These are phyloP conservation scores for Mycena leptocephala DNA, from an alignment of 768 basidiomycete genomes.

Conservation along the genomic window DNA sequence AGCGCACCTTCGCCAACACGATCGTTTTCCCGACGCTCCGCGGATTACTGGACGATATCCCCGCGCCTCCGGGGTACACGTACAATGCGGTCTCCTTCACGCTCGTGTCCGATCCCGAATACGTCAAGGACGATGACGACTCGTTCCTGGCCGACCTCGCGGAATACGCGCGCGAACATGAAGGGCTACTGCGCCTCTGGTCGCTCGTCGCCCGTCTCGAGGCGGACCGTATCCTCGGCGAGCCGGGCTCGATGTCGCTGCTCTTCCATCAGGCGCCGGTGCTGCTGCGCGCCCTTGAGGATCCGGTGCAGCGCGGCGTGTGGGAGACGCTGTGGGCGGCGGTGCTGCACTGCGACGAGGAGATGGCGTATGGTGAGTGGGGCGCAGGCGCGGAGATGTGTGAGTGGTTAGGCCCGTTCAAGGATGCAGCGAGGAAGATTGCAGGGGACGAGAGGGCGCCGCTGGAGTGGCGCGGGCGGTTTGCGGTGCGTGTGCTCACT, in stretches of 20 bases:
- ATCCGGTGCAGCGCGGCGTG: slow-evolving; percentile 18
- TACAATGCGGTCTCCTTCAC: slow-evolving; percentile 1
- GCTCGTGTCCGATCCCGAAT: slow-evolving; percentile 9
- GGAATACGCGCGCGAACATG: slow-evolving; percentile 23
- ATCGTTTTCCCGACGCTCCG: slow-evolving; percentile 28
- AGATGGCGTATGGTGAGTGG: slow-evolving; percentile 17
- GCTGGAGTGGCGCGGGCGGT: slow-evolving; percentile 14
- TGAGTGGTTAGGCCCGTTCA: slow-evolving; percentile 7
- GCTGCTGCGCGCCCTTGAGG: slow-evolving; percentile 25
- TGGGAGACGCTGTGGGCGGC: slow-evolving; percentile 35
- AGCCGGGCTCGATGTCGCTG: slow-evolving; percentile 20
- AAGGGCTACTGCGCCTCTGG: slow-evolving; percentile 31
- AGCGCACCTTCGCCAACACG: slow-evolving; percentile 5
- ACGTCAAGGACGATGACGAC: neutral
- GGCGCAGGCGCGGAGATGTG: too few relatives aligned
- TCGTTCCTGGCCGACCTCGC: slow-evolving; percentile 6
- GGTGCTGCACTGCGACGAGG: slow-evolving; percentile 2
- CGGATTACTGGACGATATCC: slow-evolving; percentile 5
- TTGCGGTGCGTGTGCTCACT: slow-evolving; percentile 21
- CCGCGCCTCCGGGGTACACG: slow-evolving; percentile 30
- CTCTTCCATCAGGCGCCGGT: slow-evolving; percentile 23
- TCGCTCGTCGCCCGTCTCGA: slow-evolving; percentile 30
- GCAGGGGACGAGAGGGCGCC: slow-evolving; percentile 9
- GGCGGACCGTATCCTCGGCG: slow-evolving; percentile 12
- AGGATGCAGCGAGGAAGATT: slow-evolving; percentile 13